Evolutionary conservation across 495 filamentous ascomycete genomes (phyloP).

Genomic region (Hyaloscypha variabilis): DNA sequence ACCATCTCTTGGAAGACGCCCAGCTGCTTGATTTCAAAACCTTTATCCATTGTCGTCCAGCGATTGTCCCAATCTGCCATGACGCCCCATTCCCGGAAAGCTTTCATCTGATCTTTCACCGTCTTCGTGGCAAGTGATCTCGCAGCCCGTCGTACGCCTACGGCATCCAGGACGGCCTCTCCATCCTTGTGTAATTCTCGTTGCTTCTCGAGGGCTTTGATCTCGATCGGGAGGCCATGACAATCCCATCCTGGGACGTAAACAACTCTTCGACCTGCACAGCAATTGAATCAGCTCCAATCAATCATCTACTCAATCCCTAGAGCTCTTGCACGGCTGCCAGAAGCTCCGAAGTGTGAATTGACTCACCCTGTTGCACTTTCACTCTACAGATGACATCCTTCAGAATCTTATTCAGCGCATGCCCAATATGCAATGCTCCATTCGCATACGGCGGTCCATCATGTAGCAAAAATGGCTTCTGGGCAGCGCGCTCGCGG

Average conservation of each 20-base stretch:
- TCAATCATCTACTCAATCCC: neutral
- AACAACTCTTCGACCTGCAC: slow-evolving; percentile 52
- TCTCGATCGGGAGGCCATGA: slow-evolving; percentile 95
- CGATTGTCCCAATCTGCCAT: slow-evolving; percentile 94
- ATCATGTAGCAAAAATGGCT: slow-evolving; percentile 86
- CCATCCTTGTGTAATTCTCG: slow-evolving; percentile 40
- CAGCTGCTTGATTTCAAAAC: slow-evolving; percentile 86
- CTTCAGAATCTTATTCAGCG: slow-evolving; percentile 96
- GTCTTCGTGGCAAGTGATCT: slow-evolving; percentile 72
- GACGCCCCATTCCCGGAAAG: slow-evolving; percentile 80
- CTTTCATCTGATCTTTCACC: slow-evolving; percentile 77
- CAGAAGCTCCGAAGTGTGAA: neutral
- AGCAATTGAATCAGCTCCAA: slow-evolving; percentile 1
- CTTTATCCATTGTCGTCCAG: slow-evolving; percentile 90
- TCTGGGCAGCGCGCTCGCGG: slow-evolving; percentile 54
- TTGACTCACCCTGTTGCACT: slow-evolving; percentile 62
- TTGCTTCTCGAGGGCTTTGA: slow-evolving; percentile 80
- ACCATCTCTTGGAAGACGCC: slow-evolving; percentile 85
- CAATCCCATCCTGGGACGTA: slow-evolving; percentile 98
- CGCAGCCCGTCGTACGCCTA: slow-evolving; percentile 69
- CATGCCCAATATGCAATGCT: slow-evolving; percentile 92
- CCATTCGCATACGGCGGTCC: slow-evolving; percentile 98
- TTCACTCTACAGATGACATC: slow-evolving; percentile 86
- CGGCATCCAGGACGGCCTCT: slow-evolving; percentile 42
- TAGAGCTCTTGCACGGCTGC: neutral